A percentile compares a stretch with the other conserved stretches of the same genome.
These are phyloP conservation scores for Halophytophthora batemanensis DNA, from an alignment of 352 stramenopile genomes.

Conservation along the genomic window DNA sequence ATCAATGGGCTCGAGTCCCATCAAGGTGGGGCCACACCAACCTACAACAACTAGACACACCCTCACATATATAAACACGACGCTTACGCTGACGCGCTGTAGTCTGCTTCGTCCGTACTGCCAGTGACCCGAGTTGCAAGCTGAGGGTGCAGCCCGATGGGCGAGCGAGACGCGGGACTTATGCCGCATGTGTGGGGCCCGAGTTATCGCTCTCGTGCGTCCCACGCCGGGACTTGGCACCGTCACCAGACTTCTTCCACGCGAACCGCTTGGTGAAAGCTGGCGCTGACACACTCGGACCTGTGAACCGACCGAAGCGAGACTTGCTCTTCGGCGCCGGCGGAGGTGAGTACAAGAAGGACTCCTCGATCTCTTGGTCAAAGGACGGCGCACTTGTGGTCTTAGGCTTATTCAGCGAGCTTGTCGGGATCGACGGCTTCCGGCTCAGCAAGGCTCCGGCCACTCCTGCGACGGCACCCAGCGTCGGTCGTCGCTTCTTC, in stretches of 20 bases:
- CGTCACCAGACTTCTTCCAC: slow-evolving; percentile 32
- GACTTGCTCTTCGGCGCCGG: slow-evolving; percentile 34
- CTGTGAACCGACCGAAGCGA: slow-evolving; percentile 43
- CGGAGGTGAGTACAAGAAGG: slow-evolving; percentile 29
- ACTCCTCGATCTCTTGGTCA: slow-evolving; percentile 35
- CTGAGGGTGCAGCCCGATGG: neutral
- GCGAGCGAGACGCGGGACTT: slow-evolving; percentile 5
- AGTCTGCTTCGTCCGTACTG: too few species aligned
- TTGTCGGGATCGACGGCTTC: slow-evolving; percentile 22
- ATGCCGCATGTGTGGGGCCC: slow-evolving; percentile 13
- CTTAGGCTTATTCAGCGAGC: slow-evolving; percentile 6
- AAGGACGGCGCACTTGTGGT: slow-evolving; percentile 23
- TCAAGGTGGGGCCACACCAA: too few species aligned
- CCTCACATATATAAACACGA: too few species aligned
- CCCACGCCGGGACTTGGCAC: slow-evolving; percentile 12
- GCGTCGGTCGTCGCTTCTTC: slow-evolving; percentile 21
- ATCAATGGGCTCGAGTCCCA: neutral
- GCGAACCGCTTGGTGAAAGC: slow-evolving; percentile 47
- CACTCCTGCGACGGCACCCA: slow-evolving; percentile 24
- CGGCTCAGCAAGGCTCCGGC: slow-evolving; percentile 23
- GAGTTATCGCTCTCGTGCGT: slow-evolving; percentile 15
- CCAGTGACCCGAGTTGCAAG: too few species aligned
- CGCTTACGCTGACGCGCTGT: too few species aligned
- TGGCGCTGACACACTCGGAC: slow-evolving; percentile 29
- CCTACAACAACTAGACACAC: too few species aligned